These are phyloP conservation scores for Volvariella surrecta DNA, from an alignment of 1,284 basidiomycete genomes.

Conservation along the genomic window DNA sequence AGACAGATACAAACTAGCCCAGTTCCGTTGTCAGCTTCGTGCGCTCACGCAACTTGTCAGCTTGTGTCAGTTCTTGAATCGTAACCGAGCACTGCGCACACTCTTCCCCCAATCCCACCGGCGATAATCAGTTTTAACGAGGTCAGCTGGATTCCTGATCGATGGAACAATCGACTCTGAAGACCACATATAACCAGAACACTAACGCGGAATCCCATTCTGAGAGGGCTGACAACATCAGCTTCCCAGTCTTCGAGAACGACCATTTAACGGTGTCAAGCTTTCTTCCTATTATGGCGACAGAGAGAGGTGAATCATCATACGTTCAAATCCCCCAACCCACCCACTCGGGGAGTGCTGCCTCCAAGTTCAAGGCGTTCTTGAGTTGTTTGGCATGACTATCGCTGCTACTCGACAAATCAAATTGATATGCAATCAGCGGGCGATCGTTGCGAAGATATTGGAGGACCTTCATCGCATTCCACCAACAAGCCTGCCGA, in stretches of 20 bases:
- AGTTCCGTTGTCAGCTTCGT: neutral
- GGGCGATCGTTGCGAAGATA: slow-evolving; percentile 1
- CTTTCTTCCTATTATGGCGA: neutral
- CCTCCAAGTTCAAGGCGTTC: neutral
- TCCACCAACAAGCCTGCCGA: neutral
- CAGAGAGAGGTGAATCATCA: neutral
- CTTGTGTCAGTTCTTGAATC: slow-evolving; percentile 20
- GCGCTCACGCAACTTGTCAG: slow-evolving; percentile 13
- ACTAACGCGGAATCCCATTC: neutral
- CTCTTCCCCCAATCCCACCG: slow-evolving; percentile 16
- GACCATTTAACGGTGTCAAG: neutral
- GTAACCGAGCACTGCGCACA: slow-evolving; percentile 24
- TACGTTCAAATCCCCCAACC: neutral
- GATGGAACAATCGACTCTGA: neutral
- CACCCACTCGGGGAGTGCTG: neutral
- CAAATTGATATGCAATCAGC: neutral
- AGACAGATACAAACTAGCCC: neutral
- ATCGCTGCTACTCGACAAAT: neutral
- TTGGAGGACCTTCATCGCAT: slow-evolving; percentile 4
- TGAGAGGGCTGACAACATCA: neutral
- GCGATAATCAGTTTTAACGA: too few species aligned
- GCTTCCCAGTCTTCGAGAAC: neutral
- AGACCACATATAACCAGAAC: neutral
- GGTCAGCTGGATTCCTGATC: too few species aligned
- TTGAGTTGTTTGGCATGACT: neutral